Evolutionary conservation across 805 yeast species (phyloP).

Genomic region (Yamadazyma insecticola): DNA sequence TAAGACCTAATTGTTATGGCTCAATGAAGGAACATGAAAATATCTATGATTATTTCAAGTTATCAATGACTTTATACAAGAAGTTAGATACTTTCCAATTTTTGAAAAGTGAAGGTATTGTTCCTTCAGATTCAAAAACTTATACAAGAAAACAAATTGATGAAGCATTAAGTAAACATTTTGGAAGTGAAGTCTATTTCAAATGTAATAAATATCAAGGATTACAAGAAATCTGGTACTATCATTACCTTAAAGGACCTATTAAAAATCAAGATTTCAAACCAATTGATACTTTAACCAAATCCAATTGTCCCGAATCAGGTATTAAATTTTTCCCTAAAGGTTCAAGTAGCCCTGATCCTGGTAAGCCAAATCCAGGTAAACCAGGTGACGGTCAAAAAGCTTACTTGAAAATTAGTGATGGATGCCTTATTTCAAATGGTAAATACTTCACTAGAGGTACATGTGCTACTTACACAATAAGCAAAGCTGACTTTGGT

Average conservation of each 20-base stretch:
- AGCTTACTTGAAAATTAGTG: conserved; percentile 8
- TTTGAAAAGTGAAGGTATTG: conserved; percentile 30
- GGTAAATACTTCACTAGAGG: conserved; percentile 85
- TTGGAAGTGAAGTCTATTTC: conserved; percentile 31
- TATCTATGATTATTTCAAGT: conserved; percentile 25
- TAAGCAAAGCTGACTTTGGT: conserved; percentile 58
- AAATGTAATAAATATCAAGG: conserved; percentile 30
- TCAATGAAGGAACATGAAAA: conserved; percentile 14
- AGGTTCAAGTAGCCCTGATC: conserved; percentile 17
- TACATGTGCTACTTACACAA: conserved; percentile 74
- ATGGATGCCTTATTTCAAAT: conserved; percentile 77
- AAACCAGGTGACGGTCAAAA: conserved; percentile 3
- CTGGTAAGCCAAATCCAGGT: conserved; percentile 7
- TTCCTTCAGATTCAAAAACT: conserved; percentile 27
- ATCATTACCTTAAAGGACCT: conserved; percentile 71
- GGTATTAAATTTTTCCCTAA: conserved; percentile 70
- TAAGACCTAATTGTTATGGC: conserved; percentile 30
- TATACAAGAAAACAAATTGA: conserved; percentile 28
- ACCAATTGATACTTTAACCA: conserved; percentile 55
- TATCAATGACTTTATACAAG: conserved; percentile 27
- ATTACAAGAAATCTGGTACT: conserved; percentile 77
- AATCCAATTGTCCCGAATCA: conserved; percentile 57
- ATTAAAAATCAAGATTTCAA: conserved; percentile 55
- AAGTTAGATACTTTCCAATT: conserved; percentile 33
- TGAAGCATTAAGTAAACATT: conserved; percentile 26